Conservation (phyloP, 768 basidiomycete genomes). For the Kwoniella dejecticola region DNA sequence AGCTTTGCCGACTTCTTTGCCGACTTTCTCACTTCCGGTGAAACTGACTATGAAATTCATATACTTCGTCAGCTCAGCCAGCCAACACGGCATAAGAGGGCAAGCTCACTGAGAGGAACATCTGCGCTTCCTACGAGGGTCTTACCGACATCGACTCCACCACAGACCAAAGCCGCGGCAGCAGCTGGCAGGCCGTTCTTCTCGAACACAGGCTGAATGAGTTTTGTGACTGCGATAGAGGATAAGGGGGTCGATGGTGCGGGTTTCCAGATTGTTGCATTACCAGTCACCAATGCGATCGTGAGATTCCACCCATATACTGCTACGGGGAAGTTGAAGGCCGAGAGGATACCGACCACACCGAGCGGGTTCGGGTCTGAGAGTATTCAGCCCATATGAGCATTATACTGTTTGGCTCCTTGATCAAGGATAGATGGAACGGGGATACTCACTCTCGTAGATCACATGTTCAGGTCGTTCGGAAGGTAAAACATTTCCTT, state of each 20-base stretch:
- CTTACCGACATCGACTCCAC: conserved; percentile 77
- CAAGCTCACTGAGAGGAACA: conserved; percentile 72
- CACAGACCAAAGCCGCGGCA: conserved; percentile 77
- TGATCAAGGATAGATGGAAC: not conserved
- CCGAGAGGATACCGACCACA: conserved; percentile 72
- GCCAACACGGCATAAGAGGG: not conserved
- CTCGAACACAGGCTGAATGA: conserved; percentile 78
- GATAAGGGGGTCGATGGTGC: conserved; percentile 78
- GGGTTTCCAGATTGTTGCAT: conserved; percentile 94
- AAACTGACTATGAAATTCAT: conserved; percentile 73
- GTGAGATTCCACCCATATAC: conserved; percentile 74
- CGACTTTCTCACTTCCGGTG: conserved; percentile 88
- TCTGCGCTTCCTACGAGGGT: conserved; percentile 71
- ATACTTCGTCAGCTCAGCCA: not conserved
- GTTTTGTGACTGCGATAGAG: conserved; percentile 85
- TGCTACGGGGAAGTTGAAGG: conserved; percentile 84
- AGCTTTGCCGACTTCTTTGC: conserved; percentile 79
- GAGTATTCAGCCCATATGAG: no score
- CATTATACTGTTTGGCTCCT: conserved; percentile 1
- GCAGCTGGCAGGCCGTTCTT: conserved; percentile 81
- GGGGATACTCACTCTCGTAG: conserved; percentile 67
- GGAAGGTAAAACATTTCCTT: conserved; percentile 80
- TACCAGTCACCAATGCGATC: conserved; percentile 67
- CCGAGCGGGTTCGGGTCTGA: conserved; percentile 88
- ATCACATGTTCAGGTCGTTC: conserved; percentile 90